phyloP scores from a whole-genome alignment of 139 green algal genomes.

The Parachlorella kessleri region DNA sequence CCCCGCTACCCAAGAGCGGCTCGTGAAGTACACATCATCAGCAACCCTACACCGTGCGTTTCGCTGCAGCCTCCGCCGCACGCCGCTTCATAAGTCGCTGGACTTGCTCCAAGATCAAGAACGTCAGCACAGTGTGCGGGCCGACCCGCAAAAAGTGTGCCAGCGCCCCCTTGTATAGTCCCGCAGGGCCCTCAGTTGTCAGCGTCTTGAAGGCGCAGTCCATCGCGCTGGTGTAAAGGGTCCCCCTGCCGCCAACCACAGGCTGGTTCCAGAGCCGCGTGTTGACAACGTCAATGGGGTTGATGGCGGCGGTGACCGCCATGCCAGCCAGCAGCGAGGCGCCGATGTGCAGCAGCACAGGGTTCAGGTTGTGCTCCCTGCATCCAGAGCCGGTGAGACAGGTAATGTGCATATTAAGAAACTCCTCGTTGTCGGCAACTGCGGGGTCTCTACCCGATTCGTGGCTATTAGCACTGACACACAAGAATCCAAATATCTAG shows the following conservation, averaged over 20 bases:
- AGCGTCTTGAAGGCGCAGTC: conserved; percentile 15
- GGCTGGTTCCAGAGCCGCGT: conserved; percentile 30
- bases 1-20: no score
- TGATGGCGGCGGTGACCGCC: conserved; percentile 18
- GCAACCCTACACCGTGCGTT: no score
- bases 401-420: no score
- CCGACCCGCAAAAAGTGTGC: conserved; percentile 20
- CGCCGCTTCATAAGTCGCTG: conserved; percentile 2
- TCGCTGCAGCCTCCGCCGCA: neutral
- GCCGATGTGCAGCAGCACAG: neutral
- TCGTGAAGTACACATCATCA: no score
- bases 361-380: neutral
- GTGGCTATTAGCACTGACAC: no score
- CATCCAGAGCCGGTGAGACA: no score
- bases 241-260: conserved; percentile 13
- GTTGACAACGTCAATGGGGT: conserved; percentile 16
- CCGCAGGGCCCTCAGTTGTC: neutral
- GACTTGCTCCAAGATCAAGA: conserved; percentile 13
- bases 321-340: conserved; percentile 13
- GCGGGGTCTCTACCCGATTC: no score
- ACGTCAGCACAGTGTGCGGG: conserved; percentile 17
- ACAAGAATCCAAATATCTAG: no score
- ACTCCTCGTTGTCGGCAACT: no score
- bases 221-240: conserved; percentile 1
- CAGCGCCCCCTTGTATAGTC: conserved; percentile 19